Evolutionary conservation across 768 basidiomycete genomes (phyloP).

Genomic region (Suillus subalutaceus): DNA sequence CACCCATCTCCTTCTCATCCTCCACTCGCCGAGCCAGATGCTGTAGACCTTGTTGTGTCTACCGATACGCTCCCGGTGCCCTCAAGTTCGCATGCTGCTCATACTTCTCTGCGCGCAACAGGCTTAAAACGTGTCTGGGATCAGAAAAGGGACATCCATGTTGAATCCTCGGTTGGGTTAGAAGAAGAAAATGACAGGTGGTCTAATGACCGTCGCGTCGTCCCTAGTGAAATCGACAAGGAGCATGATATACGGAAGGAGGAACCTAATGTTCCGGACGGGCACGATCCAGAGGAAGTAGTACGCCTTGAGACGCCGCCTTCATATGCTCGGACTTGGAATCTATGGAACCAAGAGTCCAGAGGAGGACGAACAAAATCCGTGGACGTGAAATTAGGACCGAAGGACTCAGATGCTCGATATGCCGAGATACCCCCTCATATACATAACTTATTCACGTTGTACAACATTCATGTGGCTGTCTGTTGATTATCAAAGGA

Average conservation of each 20-base stretch:
- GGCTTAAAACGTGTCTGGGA: slow-evolving; percentile 32
- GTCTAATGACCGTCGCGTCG: slow-evolving; percentile 8
- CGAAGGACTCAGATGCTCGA: background rate
- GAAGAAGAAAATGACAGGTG: background rate
- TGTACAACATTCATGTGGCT: slow-evolving; percentile 4
- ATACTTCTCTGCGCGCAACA: slow-evolving; percentile 22
- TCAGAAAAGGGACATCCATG: background rate
- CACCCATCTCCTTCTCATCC: slow-evolving; percentile 11
- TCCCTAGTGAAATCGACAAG: slow-evolving; percentile 8
- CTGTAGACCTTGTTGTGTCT: slow-evolving; percentile 82
- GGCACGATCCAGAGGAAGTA: slow-evolving; percentile 10
- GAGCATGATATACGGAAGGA: slow-evolving; percentile 4
- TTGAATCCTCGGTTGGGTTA: too few species aligned
- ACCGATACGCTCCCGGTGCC: slow-evolving; percentile 21
- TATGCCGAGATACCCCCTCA: background rate
- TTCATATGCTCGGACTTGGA: slow-evolving; percentile 13
- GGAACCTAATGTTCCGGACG: slow-evolving; percentile 1
- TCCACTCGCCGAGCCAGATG: slow-evolving; percentile 53
- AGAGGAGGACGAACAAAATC: slow-evolving; percentile 27
- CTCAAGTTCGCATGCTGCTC: slow-evolving; percentile 15
- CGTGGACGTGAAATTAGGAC: slow-evolving; percentile 24
- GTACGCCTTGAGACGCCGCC: slow-evolving; percentile 25
- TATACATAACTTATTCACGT: slow-evolving; percentile 7
- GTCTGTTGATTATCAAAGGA: background rate
- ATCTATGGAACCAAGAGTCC: slow-evolving; percentile 16